phyloP scores from a whole-genome alignment of 2,329 filamentous ascomycete genomes.

The Neoscytalidium dimidiatum region DNA sequence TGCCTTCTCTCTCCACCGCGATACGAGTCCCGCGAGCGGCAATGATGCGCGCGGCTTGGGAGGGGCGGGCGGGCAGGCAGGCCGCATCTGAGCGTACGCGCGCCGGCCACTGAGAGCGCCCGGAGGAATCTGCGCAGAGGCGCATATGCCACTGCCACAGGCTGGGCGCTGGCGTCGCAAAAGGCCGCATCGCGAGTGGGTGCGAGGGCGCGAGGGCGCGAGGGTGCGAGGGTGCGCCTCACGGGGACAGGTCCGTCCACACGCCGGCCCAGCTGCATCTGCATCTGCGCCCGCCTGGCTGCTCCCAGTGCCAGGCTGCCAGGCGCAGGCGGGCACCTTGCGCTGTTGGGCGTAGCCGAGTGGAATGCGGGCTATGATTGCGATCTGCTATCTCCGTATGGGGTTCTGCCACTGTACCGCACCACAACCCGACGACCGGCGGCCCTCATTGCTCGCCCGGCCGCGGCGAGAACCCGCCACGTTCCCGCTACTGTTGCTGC shows the following conservation, averaged over 20 bases:
- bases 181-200: constrained; percentile 7
- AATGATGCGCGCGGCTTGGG: constrained; percentile 11
- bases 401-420: constrained; percentile 9
- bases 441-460: constrained; percentile 10
- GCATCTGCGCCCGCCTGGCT: not conserved
- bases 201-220: constrained; percentile 4
- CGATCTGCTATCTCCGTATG: constrained; percentile 20
- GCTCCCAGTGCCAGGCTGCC: no score
- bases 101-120: not conserved
- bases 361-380: constrained; percentile 18
- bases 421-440: not conserved
- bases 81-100: not conserved
- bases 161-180: not conserved
- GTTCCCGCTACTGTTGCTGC: not conserved
- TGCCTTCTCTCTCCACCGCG: constrained; percentile 2
- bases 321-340: constrained; percentile 14
- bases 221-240: constrained; percentile 8
- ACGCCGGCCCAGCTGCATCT: constrained; percentile 4
- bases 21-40: constrained; percentile 15
- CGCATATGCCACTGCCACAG: constrained; percentile 11
- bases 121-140: not conserved
- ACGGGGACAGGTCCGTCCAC: constrained; percentile 12
- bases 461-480: constrained; percentile 8
- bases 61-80: constrained; percentile 5
- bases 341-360: constrained; percentile 13